These are phyloP conservation scores for Hymenoscyphus repandus DNA, from an alignment of 2,329 filamentous ascomycete species.

Conservation along the genomic window DNA sequence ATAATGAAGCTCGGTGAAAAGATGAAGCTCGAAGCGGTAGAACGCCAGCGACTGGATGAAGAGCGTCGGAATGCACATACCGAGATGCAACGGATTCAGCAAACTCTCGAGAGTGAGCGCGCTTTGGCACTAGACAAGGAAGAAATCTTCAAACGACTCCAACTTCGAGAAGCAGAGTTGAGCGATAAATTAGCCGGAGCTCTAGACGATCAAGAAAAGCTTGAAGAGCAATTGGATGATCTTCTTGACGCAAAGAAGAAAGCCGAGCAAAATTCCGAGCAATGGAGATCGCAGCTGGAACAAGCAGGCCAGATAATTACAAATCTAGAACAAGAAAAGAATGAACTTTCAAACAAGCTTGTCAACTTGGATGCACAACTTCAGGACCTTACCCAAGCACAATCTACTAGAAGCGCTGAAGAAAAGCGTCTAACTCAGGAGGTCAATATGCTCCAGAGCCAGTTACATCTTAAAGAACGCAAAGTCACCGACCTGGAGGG, in stretches of 20 bases:
- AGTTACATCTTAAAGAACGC: slow-evolving; percentile 80
- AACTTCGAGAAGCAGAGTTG: slow-evolving; percentile 84
- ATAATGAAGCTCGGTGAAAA: slow-evolving; percentile 83
- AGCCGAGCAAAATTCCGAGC: slow-evolving; percentile 78
- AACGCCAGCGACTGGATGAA: slow-evolving; percentile 79
- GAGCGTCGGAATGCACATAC: slow-evolving; percentile 81
- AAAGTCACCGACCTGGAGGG: slow-evolving; percentile 84
- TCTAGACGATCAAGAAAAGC: slow-evolving; percentile 85
- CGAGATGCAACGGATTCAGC: slow-evolving; percentile 84
- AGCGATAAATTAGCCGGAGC: slow-evolving; percentile 89
- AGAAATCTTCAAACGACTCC: slow-evolving; percentile 96
- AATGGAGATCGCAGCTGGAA: slow-evolving; percentile 75
- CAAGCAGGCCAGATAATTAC: slow-evolving; percentile 85
- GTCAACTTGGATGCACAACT: slow-evolving; percentile 66
- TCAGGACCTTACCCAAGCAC: slow-evolving; percentile 62
- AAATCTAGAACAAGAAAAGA: slow-evolving; percentile 82
- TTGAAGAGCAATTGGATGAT: slow-evolving; percentile 90
- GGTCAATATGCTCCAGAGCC: slow-evolving; percentile 86
- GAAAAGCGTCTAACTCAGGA: slow-evolving; percentile 77
- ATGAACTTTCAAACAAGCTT: slow-evolving; percentile 62
- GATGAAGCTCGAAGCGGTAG: slow-evolving; percentile 69
- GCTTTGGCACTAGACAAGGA: slow-evolving; percentile 97
- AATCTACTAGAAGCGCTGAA: slow-evolving; percentile 68
- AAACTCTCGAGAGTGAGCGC: slow-evolving; percentile 91
- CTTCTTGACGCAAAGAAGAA: slow-evolving; percentile 84